Percentiles rank a stretch among this genome's conserved stretches.
These are phyloP conservation scores for Fusarium compactum DNA, from an alignment of 2,329 filamentous ascomycete species.

Conservation along the genomic window DNA sequence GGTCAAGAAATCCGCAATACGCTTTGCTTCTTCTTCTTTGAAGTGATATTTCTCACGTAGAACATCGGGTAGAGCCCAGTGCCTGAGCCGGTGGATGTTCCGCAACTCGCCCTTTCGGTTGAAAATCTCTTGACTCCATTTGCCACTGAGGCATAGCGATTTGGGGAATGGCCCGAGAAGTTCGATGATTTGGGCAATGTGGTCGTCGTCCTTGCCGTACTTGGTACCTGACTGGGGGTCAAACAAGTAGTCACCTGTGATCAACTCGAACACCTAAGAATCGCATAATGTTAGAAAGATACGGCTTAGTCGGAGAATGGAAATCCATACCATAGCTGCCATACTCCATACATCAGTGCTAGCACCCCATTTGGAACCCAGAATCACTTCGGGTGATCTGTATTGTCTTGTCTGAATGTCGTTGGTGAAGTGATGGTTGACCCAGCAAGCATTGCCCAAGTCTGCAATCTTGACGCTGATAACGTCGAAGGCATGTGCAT, in stretches of 20 bases:
- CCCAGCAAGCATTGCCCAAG: conserved; percentile 98
- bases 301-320: background rate
- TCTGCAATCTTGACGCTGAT: conserved; percentile 99
- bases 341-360: conserved; percentile 99
- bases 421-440: conserved; percentile 98
- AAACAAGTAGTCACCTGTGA: conserved; percentile 98
- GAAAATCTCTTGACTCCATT: conserved; percentile 99
- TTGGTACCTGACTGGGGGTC: conserved; percentile 98
- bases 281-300: conserved; percentile 21
- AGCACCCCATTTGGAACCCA: conserved; percentile 98
- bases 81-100: conserved; percentile 94
- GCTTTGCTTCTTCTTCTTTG: conserved; percentile 80
- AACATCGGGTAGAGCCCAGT: conserved; percentile 95
- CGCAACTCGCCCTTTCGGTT: conserved; percentile 96
- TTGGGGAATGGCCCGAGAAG: conserved; percentile 94
- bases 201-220: conserved; percentile 99
- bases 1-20: conserved; percentile 82
- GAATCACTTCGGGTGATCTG: conserved; percentile 94
- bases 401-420: conserved; percentile 99
- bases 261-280: conserved; percentile 89
- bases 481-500: conserved; percentile 71
- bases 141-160: conserved; percentile 88
- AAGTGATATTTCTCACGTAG: conserved; percentile 98
- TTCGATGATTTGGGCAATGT: conserved; percentile 99
- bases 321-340: conserved; percentile 87